Conservation (phyloP, 2,329 filamentous ascomycete species). For the Fusarium sp. region DNA sequence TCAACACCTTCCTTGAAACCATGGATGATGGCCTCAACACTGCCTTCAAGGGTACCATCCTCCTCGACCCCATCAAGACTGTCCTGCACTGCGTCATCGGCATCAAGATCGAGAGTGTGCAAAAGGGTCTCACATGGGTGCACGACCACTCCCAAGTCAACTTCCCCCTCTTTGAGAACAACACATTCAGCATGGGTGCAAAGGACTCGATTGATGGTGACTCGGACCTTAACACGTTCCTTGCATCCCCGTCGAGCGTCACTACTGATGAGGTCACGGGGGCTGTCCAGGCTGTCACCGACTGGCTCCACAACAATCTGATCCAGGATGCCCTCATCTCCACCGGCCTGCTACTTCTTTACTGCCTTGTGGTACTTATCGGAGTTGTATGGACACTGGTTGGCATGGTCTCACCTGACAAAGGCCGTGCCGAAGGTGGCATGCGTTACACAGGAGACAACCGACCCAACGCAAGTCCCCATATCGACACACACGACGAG, state of each 20-base stretch:
- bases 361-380: constrained; percentile 80
- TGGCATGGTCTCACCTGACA: constrained; percentile 70
- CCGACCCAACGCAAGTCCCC: constrained; percentile 44
- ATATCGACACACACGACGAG: constrained; percentile 36
- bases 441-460: constrained; percentile 51
- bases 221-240: constrained; percentile 74
- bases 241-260: constrained; percentile 79
- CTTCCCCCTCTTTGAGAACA: constrained; percentile 81
- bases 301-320: constrained; percentile 75
- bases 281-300: constrained; percentile 77
- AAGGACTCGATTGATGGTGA: constrained; percentile 69
- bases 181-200: constrained; percentile 87
- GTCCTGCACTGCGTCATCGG: constrained; percentile 89
- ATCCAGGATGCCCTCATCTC: constrained; percentile 85
- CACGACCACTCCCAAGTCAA: constrained; percentile 85
- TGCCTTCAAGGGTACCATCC: constrained; percentile 85
- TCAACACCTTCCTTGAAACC: constrained; percentile 83
- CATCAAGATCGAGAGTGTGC: constrained; percentile 85
- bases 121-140: constrained; percentile 94
- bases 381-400: constrained; percentile 76
- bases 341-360: constrained; percentile 78
- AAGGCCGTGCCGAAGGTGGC: constrained; percentile 66
- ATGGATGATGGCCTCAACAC: constrained; percentile 80
- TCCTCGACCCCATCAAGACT: constrained; percentile 81
- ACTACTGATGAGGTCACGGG: constrained; percentile 85